phyloP scores from a whole-genome alignment of 345 rosid genomes.

The Moricandia moricandioides region DNA sequence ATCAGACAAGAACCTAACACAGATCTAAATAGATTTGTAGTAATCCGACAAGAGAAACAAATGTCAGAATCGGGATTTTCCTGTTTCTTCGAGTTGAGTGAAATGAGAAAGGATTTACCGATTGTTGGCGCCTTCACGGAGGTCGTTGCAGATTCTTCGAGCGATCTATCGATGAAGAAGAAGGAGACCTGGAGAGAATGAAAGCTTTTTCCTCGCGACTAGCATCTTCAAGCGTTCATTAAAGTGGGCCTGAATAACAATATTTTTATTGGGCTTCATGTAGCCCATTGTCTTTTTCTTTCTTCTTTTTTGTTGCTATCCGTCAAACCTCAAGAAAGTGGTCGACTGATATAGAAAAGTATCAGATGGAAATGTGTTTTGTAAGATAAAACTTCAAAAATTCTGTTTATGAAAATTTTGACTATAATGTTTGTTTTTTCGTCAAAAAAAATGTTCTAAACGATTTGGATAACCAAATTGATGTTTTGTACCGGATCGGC shows the following conservation, averaged over 20 bases:
- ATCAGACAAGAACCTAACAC: neutral
- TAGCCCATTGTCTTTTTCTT: too few relatives aligned
- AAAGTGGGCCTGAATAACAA: conserved; percentile 3
- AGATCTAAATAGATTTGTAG: neutral
- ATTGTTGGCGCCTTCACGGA: conserved; percentile 9
- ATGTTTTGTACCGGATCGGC: too few relatives aligned
- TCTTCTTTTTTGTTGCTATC: too few relatives aligned
- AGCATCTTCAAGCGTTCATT: conserved; percentile 4
- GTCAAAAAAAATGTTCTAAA: too few relatives aligned
- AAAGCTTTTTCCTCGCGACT: neutral
- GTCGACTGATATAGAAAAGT: too few relatives aligned
- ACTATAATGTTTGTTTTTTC: too few relatives aligned
- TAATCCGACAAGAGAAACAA: neutral
- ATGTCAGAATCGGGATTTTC: neutral
- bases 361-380: neutral
- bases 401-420: too few relatives aligned
- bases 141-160: neutral
- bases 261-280: neutral
- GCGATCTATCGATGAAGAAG: conserved; percentile 29
- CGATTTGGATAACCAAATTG: too few relatives aligned
- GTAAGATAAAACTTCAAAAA: neutral
- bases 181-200: conserved; percentile 12
- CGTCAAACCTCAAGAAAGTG: too few relatives aligned
- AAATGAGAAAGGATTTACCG: conserved; percentile 21
- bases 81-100: neutral